Percentiles rank a stretch among this genome's conserved stretches.
Evolutionary conservation across 2,329 filamentous ascomycete species (phyloP).

Genomic region (Metarhizium brunneum): DNA sequence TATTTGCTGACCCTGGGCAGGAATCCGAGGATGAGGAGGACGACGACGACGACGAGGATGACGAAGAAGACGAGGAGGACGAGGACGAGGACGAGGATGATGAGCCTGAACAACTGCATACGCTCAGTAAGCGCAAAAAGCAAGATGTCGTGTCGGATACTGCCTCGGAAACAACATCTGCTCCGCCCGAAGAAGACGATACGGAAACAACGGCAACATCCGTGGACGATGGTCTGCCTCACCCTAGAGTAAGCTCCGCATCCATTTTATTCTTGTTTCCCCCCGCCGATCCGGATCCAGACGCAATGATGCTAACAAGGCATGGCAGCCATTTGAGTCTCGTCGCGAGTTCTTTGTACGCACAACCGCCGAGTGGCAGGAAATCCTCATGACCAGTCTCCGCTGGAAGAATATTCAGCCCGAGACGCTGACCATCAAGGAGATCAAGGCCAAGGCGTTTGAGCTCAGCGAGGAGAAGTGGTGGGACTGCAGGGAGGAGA

Average conservation of each 20-base stretch:
- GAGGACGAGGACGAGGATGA: conserved; percentile 28
- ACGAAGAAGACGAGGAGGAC: background rate
- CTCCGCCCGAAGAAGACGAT: conserved; percentile 34
- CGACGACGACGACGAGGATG: conserved; percentile 25
- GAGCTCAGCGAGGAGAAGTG: conserved; percentile 90
- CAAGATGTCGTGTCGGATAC: conserved; percentile 34
- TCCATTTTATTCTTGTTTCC: background rate
- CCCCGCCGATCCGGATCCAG: background rate
- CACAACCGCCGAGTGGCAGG: conserved; percentile 85
- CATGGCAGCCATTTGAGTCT: conserved; percentile 74
- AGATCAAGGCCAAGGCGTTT: conserved; percentile 86
- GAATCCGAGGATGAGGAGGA: conserved; percentile 51
- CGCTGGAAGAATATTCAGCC: conserved; percentile 57
- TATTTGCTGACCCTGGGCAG: conserved; percentile 19
- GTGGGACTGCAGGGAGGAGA: conserved; percentile 97
- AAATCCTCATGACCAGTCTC: conserved; percentile 67
- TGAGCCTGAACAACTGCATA: conserved; percentile 36
- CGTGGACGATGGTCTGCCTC: conserved; percentile 66
- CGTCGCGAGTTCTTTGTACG: conserved; percentile 87
- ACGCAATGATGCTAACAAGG: conserved; percentile 8
- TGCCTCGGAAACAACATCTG: conserved; percentile 23
- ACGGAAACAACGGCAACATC: conserved; percentile 39
- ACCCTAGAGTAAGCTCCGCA: conserved; percentile 42
- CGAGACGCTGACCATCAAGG: conserved; percentile 70
- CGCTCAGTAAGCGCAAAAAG: conserved; percentile 48